A percentile compares a stretch with the other conserved stretches of the same genome.
These are phyloP conservation scores for Penicillium simplicissimum DNA, from an alignment of 495 filamentous ascomycete genomes.

Conservation along the genomic window DNA sequence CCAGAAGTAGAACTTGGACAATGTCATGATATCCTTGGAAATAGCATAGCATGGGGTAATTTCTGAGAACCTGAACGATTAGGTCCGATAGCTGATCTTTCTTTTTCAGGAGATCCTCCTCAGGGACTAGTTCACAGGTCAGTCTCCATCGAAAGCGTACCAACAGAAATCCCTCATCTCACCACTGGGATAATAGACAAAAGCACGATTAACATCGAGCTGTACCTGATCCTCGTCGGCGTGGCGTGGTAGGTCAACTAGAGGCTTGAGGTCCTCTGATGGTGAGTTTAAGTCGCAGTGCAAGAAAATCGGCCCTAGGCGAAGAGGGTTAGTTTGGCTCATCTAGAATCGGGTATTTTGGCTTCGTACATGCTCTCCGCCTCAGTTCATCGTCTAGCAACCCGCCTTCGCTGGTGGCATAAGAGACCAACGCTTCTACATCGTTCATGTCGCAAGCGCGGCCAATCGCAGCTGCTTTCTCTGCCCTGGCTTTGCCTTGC, in stretches of 20 bases:
- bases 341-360: background rate
- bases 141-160: constrained; percentile 1
- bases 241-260: constrained; percentile 63
- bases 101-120: constrained; percentile 60
- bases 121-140: constrained; percentile 34
- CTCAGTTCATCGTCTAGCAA: constrained; percentile 80
- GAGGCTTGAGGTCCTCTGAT: constrained; percentile 35
- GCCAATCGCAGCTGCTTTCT: constrained; percentile 54
- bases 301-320: constrained; percentile 78
- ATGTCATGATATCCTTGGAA: constrained; percentile 99
- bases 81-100: constrained; percentile 73
- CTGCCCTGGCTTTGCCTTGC: constrained; percentile 8
- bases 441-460: constrained; percentile 67
- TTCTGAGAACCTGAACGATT: constrained; percentile 73
- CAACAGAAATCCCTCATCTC: constrained; percentile 20
- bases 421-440: constrained; percentile 58
- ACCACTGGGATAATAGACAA: constrained; percentile 93
- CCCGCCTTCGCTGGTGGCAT: constrained; percentile 74
- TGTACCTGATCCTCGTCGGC: constrained; percentile 85
- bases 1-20: constrained; percentile 90
- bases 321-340: constrained; percentile 3
- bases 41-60: constrained; percentile 85
- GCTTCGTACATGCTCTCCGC: constrained; percentile 67
- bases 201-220: constrained; percentile 92
- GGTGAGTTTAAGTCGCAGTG: constrained; percentile 45